Base-by-base conservation (phyloP, 2,329 filamentous ascomycete genomes). In the Colletotrichum neosansevieriae region DNA sequence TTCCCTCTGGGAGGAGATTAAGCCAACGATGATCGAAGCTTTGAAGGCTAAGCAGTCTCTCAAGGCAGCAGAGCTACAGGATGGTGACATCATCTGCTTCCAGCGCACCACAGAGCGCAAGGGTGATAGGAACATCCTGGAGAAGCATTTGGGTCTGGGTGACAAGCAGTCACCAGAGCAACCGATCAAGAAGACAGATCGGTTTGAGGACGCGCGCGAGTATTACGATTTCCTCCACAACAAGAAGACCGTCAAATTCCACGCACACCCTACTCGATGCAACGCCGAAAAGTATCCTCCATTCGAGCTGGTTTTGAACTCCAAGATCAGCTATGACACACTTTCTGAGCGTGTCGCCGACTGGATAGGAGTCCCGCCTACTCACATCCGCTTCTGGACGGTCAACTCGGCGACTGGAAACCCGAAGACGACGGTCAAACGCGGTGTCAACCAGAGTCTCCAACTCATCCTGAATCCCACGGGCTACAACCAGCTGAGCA, bases 21-120 rank as follows among this genome's bases (percentile, higher is more conserved):
- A 98, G 81, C 94, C 94, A 58, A 93, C 90, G 69, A 98, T 98
- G 94, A 97, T 99, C 72, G 97, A 99, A 76, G 86, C 88, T 6
- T 91, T 99, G 84, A 98, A 98, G 80, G 88, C 91, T 0, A 98
- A 97, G 81, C 90, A 94, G 76, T 94, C 94, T 0, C 86, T 99
- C 68, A 92, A 94, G 72, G 90, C 93, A 68, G 96, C 96, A 1
- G 97, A 99, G 78, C 92, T 99, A 24, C 95, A 98, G 77, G 95
- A 99, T 74, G 96, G 96, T 56, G 96, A 99, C 76, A 97, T 99
- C 73, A 89, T 99, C 64, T 97, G 94, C 76, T 98, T 98, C 81
- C 96, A 99, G 78, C 88, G 88, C 68, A 82, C 86, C 29, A 80
- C 77, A 1, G 86, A 88, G 53, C 79, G 79, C 42, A 87, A 85